Conservation (phyloP, 371 early-diverging fungal species). For the Mucor piriformis region DNA sequence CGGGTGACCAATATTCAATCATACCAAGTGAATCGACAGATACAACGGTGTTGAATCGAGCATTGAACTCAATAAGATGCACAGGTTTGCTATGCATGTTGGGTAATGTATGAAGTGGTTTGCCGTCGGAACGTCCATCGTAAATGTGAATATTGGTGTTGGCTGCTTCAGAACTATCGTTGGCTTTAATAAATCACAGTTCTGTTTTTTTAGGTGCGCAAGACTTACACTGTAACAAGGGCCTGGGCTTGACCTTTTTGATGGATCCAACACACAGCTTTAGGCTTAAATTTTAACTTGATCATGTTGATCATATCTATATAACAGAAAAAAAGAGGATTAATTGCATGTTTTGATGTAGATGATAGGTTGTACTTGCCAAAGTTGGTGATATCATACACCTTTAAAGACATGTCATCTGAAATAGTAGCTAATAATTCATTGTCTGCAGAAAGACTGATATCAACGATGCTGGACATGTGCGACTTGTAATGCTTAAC, state of each 20-base stretch:
- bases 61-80: slow-evolving; percentile 80
- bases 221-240: slow-evolving; percentile 72
- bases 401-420: slow-evolving; percentile 84
- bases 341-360: not conserved
- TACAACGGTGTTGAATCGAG: slow-evolving; percentile 74
- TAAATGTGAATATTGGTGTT: slow-evolving; percentile 74
- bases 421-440: slow-evolving; percentile 82
- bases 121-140: slow-evolving; percentile 76
- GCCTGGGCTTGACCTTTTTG: slow-evolving; percentile 83
- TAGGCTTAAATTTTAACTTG: slow-evolving; percentile 76
- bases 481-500: slow-evolving; percentile 96
- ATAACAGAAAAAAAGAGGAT: not conserved
- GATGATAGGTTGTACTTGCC: slow-evolving; percentile 49
- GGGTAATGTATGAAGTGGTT: slow-evolving; percentile 64
- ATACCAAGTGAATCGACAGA: slow-evolving; percentile 86
- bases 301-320: slow-evolving; percentile 96
- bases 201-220: too few relatives aligned
- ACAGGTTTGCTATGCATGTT: slow-evolving; percentile 80
- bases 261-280: slow-evolving; percentile 85
- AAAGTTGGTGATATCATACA: slow-evolving; percentile 95
- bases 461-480: slow-evolving; percentile 61
- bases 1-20: slow-evolving; percentile 91
- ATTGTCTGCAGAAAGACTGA: slow-evolving; percentile 77
- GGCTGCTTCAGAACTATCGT: slow-evolving; percentile 73
- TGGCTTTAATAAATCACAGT: too few relatives aligned